Conservation (phyloP, 2,329 filamentous ascomycete genomes). For the Eutypa lata region DNA sequence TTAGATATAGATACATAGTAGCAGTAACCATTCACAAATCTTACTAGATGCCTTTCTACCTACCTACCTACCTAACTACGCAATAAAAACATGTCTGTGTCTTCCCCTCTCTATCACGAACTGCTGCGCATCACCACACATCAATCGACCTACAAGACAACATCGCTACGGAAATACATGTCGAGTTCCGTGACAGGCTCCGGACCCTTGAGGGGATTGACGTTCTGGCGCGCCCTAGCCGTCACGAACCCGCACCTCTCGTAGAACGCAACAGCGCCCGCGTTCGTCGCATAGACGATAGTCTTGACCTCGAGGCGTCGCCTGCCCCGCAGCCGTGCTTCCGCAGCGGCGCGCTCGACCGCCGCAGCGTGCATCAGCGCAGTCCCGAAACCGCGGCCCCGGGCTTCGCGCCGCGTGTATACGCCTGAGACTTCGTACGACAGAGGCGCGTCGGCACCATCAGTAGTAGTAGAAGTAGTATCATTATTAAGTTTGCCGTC, state of each 20-base stretch:
- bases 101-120: no score
- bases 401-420: slow-evolving; percentile 34
- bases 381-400: slow-evolving; percentile 32
- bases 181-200: slow-evolving; percentile 12
- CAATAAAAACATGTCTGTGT: no score
- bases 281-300: slow-evolving; percentile 32
- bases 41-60: no score
- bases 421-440: slow-evolving; percentile 34
- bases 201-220: slow-evolving; percentile 17
- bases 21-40: no score
- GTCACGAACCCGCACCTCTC: slow-evolving; percentile 31
- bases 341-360: slow-evolving; percentile 19
- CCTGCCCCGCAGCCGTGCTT: no score
- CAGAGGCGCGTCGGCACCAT: slow-evolving; percentile 10
- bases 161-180: slow-evolving; percentile 21
- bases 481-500: no score
- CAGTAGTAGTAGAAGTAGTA: no score
- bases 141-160: no score
- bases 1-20: no score
- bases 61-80: no score
- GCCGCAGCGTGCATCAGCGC: slow-evolving; percentile 26
- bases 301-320: no score
- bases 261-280: slow-evolving; percentile 30
- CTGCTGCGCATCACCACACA: no score
- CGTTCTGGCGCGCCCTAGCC: slow-evolving; percentile 11